Evolutionary conservation across 352 stramenopile genomes (phyloP).

Genomic region (Plasmopara halstedii): DNA sequence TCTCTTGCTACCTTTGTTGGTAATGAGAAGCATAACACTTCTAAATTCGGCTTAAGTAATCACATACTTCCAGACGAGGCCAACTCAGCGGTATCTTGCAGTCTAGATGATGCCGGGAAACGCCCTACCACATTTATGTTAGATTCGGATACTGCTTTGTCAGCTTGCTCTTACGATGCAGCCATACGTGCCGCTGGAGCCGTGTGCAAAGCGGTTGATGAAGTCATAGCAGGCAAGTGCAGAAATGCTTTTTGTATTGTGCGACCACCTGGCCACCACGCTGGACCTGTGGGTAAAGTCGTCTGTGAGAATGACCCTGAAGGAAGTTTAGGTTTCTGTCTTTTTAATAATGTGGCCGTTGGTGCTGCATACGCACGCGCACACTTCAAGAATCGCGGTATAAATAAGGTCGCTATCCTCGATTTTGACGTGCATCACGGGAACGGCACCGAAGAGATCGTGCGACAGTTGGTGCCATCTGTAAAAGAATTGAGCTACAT

Average conservation of each 20-base stretch:
- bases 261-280: slow-evolving; percentile 95
- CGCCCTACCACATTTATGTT: slow-evolving; percentile 35
- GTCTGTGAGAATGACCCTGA: slow-evolving; percentile 88
- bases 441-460: slow-evolving; percentile 96
- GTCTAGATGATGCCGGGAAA: slow-evolving; percentile 25
- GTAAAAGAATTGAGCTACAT: slow-evolving; percentile 73
- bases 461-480: slow-evolving; percentile 88
- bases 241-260: slow-evolving; percentile 96
- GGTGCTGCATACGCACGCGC: slow-evolving; percentile 92
- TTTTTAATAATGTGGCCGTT: slow-evolving; percentile 98
- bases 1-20: slow-evolving; percentile 20
- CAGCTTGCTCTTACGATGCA: slow-evolving; percentile 63
- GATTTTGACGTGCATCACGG: slow-evolving; percentile 99
- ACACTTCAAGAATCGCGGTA: slow-evolving; percentile 87
- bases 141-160: slow-evolving; percentile 79
- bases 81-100: neutral
- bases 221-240: slow-evolving; percentile 80
- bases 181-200: slow-evolving; percentile 72
- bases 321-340: slow-evolving; percentile 90
- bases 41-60: slow-evolving; percentile 3
- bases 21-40: slow-evolving; percentile 14
- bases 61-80: slow-evolving; percentile 4
- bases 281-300: slow-evolving; percentile 91
- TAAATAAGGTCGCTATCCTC: slow-evolving; percentile 93
- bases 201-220: slow-evolving; percentile 80